Conservation (phyloP, 2,329 filamentous ascomycete genomes). For the Meredithiella fracta region DNA sequence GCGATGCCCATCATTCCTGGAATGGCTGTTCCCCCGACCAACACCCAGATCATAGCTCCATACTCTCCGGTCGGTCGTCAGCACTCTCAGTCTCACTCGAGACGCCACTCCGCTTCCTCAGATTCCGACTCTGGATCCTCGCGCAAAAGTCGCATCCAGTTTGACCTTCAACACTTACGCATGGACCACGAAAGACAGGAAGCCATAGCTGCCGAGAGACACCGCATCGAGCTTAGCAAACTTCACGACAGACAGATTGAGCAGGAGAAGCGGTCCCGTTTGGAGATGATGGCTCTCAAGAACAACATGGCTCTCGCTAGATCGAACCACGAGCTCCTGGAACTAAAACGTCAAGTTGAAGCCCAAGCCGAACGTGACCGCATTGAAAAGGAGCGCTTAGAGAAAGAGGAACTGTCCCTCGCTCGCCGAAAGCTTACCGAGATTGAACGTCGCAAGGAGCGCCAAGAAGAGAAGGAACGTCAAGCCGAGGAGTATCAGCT, state of each 20-base stretch:
- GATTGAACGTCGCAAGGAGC: constrained; percentile 21
- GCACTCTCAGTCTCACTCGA: background rate
- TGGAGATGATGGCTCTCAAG: background rate
- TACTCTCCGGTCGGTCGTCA: background rate
- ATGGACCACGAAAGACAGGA: background rate
- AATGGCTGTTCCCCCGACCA: background rate
- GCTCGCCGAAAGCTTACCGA: constrained; percentile 18
- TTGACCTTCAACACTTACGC: background rate
- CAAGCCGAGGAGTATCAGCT: constrained; percentile 30
- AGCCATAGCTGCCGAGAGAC: background rate
- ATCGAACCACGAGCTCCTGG: constrained; percentile 5
- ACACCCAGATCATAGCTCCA: background rate
- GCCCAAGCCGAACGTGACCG: background rate
- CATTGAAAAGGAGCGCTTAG: constrained; percentile 14
- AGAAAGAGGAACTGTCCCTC: constrained; percentile 31
- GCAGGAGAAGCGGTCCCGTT: background rate
- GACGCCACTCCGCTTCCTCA: background rate
- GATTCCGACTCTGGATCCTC: background rate
- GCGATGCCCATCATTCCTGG: background rate
- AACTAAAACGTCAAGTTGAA: background rate
- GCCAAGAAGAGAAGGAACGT: constrained; percentile 23
- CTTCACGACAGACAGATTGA: background rate
- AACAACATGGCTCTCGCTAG: constrained; percentile 1
- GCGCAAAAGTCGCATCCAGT: background rate
- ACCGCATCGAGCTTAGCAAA: background rate